Conservation (phyloP, 2,329 filamentous ascomycete species). For the Fusarium robinianum region DNA sequence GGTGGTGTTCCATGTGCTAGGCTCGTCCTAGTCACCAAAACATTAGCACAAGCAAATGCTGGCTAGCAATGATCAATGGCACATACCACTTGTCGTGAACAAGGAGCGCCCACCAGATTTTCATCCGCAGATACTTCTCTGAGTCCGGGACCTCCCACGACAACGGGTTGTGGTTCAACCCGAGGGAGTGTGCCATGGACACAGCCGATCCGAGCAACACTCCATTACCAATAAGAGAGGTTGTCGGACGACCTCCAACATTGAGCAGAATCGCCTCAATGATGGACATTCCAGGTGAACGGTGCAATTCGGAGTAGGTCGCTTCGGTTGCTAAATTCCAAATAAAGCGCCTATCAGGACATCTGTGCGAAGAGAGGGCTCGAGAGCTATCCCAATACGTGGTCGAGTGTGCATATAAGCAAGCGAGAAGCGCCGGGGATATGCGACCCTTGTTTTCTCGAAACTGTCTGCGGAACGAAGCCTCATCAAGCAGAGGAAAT, state of each 20-base stretch:
- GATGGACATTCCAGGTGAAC: conserved; percentile 62
- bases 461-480: conserved; percentile 56
- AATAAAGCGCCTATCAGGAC: conserved; percentile 62
- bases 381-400: conserved; percentile 60
- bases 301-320: conserved; percentile 62
- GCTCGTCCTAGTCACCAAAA: conserved; percentile 48
- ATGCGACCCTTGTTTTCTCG: conserved; percentile 51
- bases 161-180: conserved; percentile 57
- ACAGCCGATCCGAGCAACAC: conserved; percentile 55
- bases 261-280: conserved; percentile 63
- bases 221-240: conserved; percentile 62
- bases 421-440: conserved; percentile 60
- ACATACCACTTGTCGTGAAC: conserved; percentile 60
- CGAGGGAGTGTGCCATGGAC: conserved; percentile 57
- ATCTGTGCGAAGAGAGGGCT: conserved; percentile 49
- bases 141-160: conserved; percentile 56
- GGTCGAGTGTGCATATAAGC: conserved; percentile 61
- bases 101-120: conserved; percentile 61
- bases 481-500: conserved; percentile 64
- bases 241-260: conserved; percentile 62
- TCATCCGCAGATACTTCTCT: conserved; percentile 57
- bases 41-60: conserved; percentile 2
- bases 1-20: conserved; percentile 58
- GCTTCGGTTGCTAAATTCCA: conserved; percentile 66
- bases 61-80: fast-evolving